phyloP scores from a whole-genome alignment of 2,329 filamentous ascomycete genomes.

The Apiospora kogelbergensis region DNA sequence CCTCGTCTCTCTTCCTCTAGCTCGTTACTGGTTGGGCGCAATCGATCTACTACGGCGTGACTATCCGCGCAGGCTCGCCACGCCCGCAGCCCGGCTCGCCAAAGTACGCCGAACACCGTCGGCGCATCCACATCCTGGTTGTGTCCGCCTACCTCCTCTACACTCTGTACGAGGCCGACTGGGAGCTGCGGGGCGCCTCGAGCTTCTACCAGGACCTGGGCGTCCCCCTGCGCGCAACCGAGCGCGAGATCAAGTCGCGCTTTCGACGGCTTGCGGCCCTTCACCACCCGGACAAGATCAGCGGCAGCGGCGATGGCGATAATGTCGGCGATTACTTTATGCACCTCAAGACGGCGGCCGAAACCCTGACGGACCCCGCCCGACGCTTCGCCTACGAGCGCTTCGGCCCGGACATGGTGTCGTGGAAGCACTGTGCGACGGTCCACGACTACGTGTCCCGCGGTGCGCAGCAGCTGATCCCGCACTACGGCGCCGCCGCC shows the following conservation, averaged over 20 bases:
- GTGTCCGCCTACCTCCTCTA: conserved; percentile 83
- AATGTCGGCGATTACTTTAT: conserved; percentile 60
- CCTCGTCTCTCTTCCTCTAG: conserved; percentile 40
- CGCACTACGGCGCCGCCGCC: conserved; percentile 61
- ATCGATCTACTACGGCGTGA: conserved; percentile 79
- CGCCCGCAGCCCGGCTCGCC: conserved; percentile 70
- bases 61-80: conserved; percentile 85
- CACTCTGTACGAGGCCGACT: conserved; percentile 90
- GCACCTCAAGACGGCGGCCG: conserved; percentile 78
- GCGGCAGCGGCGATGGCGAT: conserved; percentile 35
- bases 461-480: conserved; percentile 58
- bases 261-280: conserved; percentile 75
- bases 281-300: conserved; percentile 83
- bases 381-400: conserved; percentile 87
- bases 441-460: conserved; percentile 70
- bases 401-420: conserved; percentile 72
- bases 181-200: conserved; percentile 68
- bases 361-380: conserved; percentile 75
- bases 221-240: conserved; percentile 66
- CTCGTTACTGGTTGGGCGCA: conserved; percentile 78
- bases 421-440: conserved; percentile 66
- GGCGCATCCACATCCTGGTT: conserved; percentile 79
- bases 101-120: conserved; percentile 71
- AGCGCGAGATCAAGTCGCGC: conserved; percentile 76
- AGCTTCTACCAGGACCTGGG: conserved; percentile 81